Conservation (phyloP, 2,329 filamentous ascomycete genomes). For the Simplicillium sp. region DNA sequence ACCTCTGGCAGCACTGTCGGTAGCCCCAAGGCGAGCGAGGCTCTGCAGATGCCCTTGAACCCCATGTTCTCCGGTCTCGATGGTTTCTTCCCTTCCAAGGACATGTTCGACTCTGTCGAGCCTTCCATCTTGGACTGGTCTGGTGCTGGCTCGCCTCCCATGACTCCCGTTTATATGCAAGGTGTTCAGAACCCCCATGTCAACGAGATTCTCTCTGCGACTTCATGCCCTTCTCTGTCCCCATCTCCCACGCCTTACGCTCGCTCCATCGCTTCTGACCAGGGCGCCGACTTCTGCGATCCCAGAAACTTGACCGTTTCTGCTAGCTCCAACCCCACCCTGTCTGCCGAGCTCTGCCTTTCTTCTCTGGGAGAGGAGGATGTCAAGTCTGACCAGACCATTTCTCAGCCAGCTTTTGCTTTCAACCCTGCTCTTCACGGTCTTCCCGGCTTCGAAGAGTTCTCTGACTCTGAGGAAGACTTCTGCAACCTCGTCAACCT, state of each 20-base stretch:
- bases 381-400: slow-evolving; percentile 40
- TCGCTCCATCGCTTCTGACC: slow-evolving; percentile 56
- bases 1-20: slow-evolving; percentile 75
- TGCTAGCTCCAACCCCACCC: slow-evolving; percentile 34
- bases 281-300: slow-evolving; percentile 80
- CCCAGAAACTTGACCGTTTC: slow-evolving; percentile 78
- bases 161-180: slow-evolving; percentile 63
- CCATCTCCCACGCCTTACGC: slow-evolving; percentile 78
- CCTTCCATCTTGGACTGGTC: slow-evolving; percentile 71
- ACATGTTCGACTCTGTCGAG: slow-evolving; percentile 63
- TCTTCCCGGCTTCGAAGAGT: slow-evolving; percentile 70
- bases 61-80: slow-evolving; percentile 68
- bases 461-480: slow-evolving; percentile 87
- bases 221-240: slow-evolving; percentile 75
- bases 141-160: slow-evolving; percentile 67
- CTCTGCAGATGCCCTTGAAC: slow-evolving; percentile 75
- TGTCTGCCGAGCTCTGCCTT: slow-evolving; percentile 55
- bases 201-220: slow-evolving; percentile 65
- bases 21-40: slow-evolving; percentile 71
- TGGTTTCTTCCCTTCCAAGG: slow-evolving; percentile 54
- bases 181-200: slow-evolving; percentile 49
- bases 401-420: slow-evolving; percentile 36
- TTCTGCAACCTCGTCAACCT: slow-evolving; percentile 70
- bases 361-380: slow-evolving; percentile 57
- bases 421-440: slow-evolving; percentile 43